A percentile compares a stretch with the other conserved stretches of the same genome.
Evolutionary conservation across 1,139 yeast genomes (phyloP).

Genomic region (Scheffersomyces insectosa): DNA sequence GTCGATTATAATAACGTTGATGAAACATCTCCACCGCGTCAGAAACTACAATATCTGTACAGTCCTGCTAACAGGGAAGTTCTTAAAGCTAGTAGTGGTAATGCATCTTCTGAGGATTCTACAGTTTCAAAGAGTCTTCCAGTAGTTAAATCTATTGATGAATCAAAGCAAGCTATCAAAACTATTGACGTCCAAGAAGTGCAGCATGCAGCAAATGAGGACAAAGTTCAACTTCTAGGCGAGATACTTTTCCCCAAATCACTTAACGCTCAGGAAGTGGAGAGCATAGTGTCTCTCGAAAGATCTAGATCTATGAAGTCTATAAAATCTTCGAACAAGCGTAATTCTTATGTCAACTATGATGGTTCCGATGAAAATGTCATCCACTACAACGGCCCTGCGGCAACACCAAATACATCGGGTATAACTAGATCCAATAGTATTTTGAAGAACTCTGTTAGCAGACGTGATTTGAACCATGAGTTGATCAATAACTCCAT

Average conservation of each 20-base stretch:
- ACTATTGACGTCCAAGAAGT: neutral
- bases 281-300: constrained; percentile 71
- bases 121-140: too few species aligned
- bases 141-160: too few species aligned
- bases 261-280: constrained; percentile 66
- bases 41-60: neutral
- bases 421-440: constrained; percentile 48
- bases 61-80: neutral
- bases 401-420: constrained; percentile 10
- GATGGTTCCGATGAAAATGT: constrained; percentile 51
- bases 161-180: neutral
- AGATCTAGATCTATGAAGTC: constrained; percentile 64
- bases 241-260: constrained; percentile 74
- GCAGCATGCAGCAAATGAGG: neutral
- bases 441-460: constrained; percentile 45
- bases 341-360: constrained; percentile 46
- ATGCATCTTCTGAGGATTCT: too few species aligned
- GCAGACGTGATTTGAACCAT: constrained; percentile 13
- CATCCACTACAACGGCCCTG: constrained; percentile 30
- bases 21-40: neutral
- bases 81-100: neutral
- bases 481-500: constrained; percentile 11
- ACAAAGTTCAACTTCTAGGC: constrained; percentile 38
- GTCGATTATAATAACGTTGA: constrained; percentile 19
- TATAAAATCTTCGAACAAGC: constrained; percentile 32